phyloP scores from a whole-genome alignment of 2,329 filamentous ascomycete genomes.

The Aspergillus sp. region DNA sequence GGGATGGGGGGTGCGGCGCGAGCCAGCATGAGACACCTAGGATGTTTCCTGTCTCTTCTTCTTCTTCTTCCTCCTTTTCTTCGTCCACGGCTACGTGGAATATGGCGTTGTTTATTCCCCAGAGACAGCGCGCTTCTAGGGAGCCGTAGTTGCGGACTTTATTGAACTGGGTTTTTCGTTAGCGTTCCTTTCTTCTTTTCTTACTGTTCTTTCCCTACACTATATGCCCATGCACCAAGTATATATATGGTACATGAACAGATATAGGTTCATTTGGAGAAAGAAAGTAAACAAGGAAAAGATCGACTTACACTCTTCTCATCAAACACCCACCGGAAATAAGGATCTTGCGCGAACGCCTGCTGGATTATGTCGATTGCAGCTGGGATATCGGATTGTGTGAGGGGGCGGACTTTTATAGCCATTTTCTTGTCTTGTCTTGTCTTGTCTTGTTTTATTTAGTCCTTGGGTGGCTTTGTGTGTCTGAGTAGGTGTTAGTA shows the following conservation, averaged over 20 bases:
- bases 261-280: neutral
- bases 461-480: neutral
- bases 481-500: neutral
- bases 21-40: conserved; percentile 77
- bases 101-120: conserved; percentile 71
- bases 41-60: conserved; percentile 42
- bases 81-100: conserved; percentile 70
- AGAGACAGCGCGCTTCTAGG: conserved; percentile 64
- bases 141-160: conserved; percentile 61
- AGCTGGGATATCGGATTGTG: conserved; percentile 61
- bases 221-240: no score
- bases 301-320: conserved; percentile 37
- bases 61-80: conserved; percentile 4
- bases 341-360: conserved; percentile 67
- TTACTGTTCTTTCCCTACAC: neutral
- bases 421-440: conserved; percentile 37
- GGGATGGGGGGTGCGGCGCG: conserved; percentile 51
- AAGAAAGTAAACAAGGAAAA: conserved; percentile 36
- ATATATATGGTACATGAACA: no score
- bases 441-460: neutral
- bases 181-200: neutral
- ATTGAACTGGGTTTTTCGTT: conserved; percentile 51
- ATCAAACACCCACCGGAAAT: conserved; percentile 67
- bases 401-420: conserved; percentile 57
- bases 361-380: conserved; percentile 65